phyloP scores from a whole-genome alignment of 2,329 filamentous ascomycete genomes.

The Alternaria sp. region DNA sequence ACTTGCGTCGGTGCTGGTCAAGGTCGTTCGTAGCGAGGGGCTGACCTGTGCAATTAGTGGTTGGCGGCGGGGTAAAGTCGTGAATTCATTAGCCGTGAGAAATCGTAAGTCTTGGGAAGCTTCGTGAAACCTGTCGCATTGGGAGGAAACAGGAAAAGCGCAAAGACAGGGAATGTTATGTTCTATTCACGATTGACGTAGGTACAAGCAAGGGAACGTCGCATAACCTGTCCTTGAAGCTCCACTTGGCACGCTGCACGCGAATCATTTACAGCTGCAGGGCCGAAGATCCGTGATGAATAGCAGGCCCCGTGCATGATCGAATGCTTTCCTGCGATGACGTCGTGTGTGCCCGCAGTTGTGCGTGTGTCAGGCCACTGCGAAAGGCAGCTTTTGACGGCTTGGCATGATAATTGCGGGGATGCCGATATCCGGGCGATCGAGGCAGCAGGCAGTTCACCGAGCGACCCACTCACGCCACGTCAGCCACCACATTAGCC shows the following conservation, averaged over 20 bases:
- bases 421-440: conserved; percentile 14
- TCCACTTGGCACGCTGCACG: conserved; percentile 27
- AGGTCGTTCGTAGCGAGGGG: conserved; percentile 6
- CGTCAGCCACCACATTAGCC: neutral
- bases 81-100: conserved; percentile 8
- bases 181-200: conserved; percentile 36
- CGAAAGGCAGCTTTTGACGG: conserved; percentile 19
- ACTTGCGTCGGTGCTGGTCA: neutral
- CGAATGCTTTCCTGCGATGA: conserved; percentile 28
- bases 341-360: conserved; percentile 23
- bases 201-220: conserved; percentile 18
- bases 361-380: conserved; percentile 22
- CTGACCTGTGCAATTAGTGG: neutral
- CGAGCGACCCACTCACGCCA: neutral
- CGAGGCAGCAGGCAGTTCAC: neutral
- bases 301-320: conserved; percentile 5
- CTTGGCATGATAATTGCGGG: conserved; percentile 23
- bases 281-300: conserved; percentile 27
- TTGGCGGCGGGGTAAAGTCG: neutral
- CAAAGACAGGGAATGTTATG: conserved; percentile 19
- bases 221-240: conserved; percentile 13
- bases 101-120: neutral
- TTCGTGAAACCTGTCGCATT: neutral
- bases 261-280: conserved; percentile 21
- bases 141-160: conserved; percentile 23